Percentiles rank a stretch among this genome's conserved stretches.
Conservation (phyloP, 345 rosid species). For the Eutrema japonicum region DNA sequence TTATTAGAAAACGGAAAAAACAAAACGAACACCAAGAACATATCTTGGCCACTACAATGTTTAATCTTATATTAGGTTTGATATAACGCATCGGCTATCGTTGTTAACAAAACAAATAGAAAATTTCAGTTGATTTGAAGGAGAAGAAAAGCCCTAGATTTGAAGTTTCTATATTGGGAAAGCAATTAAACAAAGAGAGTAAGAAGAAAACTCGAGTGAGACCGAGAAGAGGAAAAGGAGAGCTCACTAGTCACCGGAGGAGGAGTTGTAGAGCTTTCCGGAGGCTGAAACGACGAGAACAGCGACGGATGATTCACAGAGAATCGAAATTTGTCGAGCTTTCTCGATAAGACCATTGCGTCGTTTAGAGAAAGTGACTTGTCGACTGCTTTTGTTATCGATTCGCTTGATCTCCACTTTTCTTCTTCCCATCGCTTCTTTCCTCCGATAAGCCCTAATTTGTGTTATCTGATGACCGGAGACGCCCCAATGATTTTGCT, state of each 20-base stretch:
- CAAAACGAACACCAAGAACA: conserved; percentile 34
- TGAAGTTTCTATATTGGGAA: conserved; percentile 8
- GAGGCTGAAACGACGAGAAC: conserved; percentile 60
- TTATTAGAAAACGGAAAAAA: not conserved
- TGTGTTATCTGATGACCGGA: not conserved
- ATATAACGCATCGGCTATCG: not conserved
- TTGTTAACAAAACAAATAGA: not conserved
- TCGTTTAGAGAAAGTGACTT: conserved; percentile 70
- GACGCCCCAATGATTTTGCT: not conserved
- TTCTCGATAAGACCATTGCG: conserved; percentile 70
- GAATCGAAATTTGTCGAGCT: conserved; percentile 69
- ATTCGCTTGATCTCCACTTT: conserved; percentile 70
- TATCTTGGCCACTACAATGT: conserved; percentile 17
- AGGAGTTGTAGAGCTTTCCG: conserved; percentile 58
- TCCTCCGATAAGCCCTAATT: conserved; percentile 38
- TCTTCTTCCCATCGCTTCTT: conserved; percentile 53
- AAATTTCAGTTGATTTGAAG: conserved; percentile 26
- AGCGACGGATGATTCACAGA: conserved; percentile 68
- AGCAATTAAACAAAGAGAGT: conserved; percentile 12
- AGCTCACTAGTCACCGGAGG: conserved; percentile 51
- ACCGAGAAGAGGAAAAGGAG: conserved; percentile 9
- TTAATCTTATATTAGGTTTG: conserved; percentile 23
- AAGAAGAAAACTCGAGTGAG: conserved; percentile 8
- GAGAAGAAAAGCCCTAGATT: conserved; percentile 29
- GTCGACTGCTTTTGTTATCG: conserved; percentile 67